These are phyloP conservation scores for Amauroascus niger DNA, from an alignment of 2,329 filamentous ascomycete genomes.

Conservation along the genomic window DNA sequence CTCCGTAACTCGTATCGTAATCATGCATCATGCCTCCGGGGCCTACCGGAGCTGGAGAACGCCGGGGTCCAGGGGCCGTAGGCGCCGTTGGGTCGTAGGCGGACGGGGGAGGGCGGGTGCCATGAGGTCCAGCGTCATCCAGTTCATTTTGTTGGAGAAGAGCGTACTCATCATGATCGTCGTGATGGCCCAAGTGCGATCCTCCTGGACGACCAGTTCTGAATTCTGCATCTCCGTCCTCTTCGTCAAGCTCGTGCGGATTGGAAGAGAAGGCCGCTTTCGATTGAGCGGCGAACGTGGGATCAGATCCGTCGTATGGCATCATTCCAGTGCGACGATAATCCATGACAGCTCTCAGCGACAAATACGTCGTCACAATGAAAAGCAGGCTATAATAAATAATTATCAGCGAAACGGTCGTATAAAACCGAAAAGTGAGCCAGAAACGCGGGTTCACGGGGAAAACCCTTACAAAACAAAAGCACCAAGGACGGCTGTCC, in stretches of 20 bases:
- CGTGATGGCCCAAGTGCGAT: conserved; percentile 33
- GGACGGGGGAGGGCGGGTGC: conserved; percentile 29
- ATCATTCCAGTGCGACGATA: conserved; percentile 49
- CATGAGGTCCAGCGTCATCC: conserved; percentile 34
- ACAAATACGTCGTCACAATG: conserved; percentile 43
- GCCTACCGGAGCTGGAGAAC: conserved; percentile 17
- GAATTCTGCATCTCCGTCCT: conserved; percentile 30
- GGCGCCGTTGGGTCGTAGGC: conserved; percentile 31
- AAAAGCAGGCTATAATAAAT: conserved; percentile 43
- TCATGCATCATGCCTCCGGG: conserved; percentile 31
- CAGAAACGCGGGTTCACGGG: background rate
- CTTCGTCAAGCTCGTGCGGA: conserved; percentile 39
- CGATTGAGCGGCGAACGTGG: conserved; percentile 42
- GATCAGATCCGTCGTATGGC: conserved; percentile 38
- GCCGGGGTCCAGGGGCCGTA: conserved; percentile 4
- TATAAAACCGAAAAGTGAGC: background rate
- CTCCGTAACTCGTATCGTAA: conserved; percentile 36
- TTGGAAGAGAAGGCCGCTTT: conserved; percentile 42
- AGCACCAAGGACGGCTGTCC: conserved; percentile 47
- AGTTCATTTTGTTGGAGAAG: conserved; percentile 41
- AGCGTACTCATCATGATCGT: conserved; percentile 45
- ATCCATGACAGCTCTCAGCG: conserved; percentile 46
- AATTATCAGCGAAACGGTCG: background rate
- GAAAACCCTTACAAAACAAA: conserved; percentile 44
- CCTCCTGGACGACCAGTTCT: conserved; percentile 31